Conservation (phyloP, 139 green algal genomes). For the Chlamydomonas incerta region DNA sequence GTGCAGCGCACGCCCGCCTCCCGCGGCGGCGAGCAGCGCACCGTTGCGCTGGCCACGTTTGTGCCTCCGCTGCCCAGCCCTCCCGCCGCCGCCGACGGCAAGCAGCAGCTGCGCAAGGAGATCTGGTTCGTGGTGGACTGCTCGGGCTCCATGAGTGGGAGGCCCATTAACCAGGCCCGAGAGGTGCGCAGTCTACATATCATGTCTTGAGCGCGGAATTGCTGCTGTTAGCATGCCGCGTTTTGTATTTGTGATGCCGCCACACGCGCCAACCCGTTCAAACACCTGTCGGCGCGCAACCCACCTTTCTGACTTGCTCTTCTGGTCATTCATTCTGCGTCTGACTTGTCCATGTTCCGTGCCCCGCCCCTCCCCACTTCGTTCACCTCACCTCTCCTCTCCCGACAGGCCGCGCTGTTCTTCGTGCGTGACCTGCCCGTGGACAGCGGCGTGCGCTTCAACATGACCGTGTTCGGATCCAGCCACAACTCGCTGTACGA, state of each 20-base stretch:
- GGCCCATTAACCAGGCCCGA: slow-evolving; percentile 16
- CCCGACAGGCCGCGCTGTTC: slow-evolving; percentile 47
- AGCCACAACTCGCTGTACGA: slow-evolving; percentile 35
- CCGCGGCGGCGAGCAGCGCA: neutral
- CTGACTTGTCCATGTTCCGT: neutral
- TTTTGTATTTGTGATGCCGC: too few relatives aligned
- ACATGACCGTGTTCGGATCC: slow-evolving; percentile 46
- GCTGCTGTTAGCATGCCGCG: too few relatives aligned
- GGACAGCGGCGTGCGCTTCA: slow-evolving; percentile 37
- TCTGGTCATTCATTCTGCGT: neutral
- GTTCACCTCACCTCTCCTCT: neutral
- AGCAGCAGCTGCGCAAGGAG: slow-evolving; percentile 20
- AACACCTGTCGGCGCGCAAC: too few relatives aligned
- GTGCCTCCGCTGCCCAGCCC: slow-evolving; percentile 7
- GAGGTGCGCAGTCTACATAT: neutral
- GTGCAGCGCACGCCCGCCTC: slow-evolving; percentile 19
- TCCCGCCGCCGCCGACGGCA: neutral
- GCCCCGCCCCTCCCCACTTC: neutral
- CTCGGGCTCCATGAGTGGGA: slow-evolving; percentile 45
- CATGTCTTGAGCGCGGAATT: too few relatives aligned
- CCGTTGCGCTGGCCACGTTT: slow-evolving; percentile 50
- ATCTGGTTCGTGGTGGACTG: slow-evolving; percentile 50
- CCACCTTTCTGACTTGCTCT: neutral
- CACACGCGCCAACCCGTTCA: too few relatives aligned
- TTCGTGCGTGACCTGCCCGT: slow-evolving; percentile 56